Conservation (phyloP, 2,329 filamentous ascomycete species). For the Stylonectria norvegica region DNA sequence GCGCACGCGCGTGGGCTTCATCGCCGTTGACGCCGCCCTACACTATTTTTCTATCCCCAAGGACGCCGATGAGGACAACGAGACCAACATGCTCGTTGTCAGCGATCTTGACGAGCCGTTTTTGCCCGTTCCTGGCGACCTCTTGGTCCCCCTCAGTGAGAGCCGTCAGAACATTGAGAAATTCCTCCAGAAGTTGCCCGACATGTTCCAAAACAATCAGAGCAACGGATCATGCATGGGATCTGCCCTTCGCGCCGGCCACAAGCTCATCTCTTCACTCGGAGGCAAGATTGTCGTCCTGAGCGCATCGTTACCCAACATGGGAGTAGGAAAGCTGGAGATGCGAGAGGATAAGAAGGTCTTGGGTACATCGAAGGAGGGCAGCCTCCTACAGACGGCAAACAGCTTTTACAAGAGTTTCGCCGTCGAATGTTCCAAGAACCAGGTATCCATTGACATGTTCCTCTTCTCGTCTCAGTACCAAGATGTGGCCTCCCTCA, state of each 20-base stretch:
- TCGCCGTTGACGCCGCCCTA: conserved; percentile 89
- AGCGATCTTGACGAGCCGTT: conserved; percentile 96
- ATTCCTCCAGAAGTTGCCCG: conserved; percentile 85
- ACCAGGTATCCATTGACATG: conserved; percentile 98
- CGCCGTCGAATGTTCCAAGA: conserved; percentile 97
- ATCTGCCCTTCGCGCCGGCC: conserved; percentile 84
- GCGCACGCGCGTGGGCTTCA: conserved; percentile 87
- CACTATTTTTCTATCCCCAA: conserved; percentile 96
- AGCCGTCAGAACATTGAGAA: conserved; percentile 86
- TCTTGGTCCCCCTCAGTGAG: conserved; percentile 84
- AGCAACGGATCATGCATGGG: conserved; percentile 92
- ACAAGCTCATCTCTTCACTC: conserved; percentile 91
- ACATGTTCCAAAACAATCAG: conserved; percentile 96
- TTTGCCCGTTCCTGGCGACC: conserved; percentile 85
- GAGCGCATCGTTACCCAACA: conserved; percentile 82
- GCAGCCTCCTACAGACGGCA: conserved; percentile 78
- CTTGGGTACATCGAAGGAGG: conserved; percentile 90
- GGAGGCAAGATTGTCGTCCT: conserved; percentile 94
- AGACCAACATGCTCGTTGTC: conserved; percentile 88
- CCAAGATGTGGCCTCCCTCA: conserved; percentile 93
- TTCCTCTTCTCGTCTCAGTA: conserved; percentile 95
- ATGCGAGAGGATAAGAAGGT: conserved; percentile 96
- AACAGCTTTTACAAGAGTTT: conserved; percentile 99
- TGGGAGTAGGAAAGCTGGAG: conserved; percentile 85
- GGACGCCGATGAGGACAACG: conserved; percentile 77